Evolutionary conservation across 805 yeast species (phyloP).

Genomic region (Tetrapisispora nanseiensis): DNA sequence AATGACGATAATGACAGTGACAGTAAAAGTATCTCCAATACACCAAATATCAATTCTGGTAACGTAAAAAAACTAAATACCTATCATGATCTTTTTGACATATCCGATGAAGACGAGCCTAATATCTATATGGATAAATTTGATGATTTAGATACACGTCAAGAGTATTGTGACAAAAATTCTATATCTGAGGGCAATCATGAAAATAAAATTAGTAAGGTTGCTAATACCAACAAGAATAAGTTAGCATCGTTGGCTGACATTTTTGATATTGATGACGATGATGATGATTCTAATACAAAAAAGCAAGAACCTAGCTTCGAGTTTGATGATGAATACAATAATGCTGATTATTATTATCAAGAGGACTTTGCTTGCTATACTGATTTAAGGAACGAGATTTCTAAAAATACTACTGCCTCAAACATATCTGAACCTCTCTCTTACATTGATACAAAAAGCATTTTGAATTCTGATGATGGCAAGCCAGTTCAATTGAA

Average conservation of each 20-base stretch:
- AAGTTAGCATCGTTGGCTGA: constrained; percentile 9
- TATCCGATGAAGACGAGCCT: constrained; percentile 4
- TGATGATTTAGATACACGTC: background rate
- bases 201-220: background rate
- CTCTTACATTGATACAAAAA: too few relatives aligned
- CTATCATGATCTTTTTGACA: constrained; percentile 19
- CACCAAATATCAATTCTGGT: too few relatives aligned
- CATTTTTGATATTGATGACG: constrained; percentile 12
- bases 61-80: constrained; percentile 8
- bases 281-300: background rate
- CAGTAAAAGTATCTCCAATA: constrained; percentile 4
- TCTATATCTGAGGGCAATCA: background rate
- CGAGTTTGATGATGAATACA: background rate
- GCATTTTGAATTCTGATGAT: too few relatives aligned
- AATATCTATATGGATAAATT: background rate
- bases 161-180: background rate
- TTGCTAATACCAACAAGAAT: background rate
- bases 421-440: too few relatives aligned
- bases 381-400: background rate
- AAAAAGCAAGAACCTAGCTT: background rate
- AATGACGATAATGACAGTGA: constrained; percentile 1
- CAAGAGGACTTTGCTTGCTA: too few relatives aligned
- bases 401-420: too few relatives aligned
- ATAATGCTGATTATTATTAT: background rate
- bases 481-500: too few relatives aligned